phyloP scores from a whole-genome alignment of 208 protist genomes.

The Trypanosoma conorhini region DNA sequence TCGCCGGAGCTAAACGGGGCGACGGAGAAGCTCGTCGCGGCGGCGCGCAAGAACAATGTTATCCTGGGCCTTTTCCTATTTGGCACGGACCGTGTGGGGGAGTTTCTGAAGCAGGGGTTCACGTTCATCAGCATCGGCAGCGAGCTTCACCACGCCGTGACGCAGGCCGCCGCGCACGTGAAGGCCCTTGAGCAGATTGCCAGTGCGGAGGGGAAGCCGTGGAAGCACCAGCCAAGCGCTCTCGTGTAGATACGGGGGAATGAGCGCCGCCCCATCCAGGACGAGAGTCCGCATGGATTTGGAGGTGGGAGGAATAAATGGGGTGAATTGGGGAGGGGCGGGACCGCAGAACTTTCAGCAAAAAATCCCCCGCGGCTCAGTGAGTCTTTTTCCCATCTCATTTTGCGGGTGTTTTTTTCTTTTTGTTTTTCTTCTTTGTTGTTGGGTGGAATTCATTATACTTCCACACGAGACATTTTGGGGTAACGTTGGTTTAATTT shows the following conservation, averaged over 20 bases:
- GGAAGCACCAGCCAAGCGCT: constrained; percentile 67
- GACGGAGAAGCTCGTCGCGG: constrained; percentile 65
- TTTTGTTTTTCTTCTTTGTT: too few relatives aligned
- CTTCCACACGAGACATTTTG: not conserved
- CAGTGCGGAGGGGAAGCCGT: constrained; percentile 52
- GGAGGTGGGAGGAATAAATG: not conserved
- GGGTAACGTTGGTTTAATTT: constrained; percentile 14
- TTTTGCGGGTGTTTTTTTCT: too few relatives aligned
- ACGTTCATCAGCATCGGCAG: constrained; percentile 83
- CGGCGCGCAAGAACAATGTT: constrained; percentile 66
- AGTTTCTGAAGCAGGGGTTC: constrained; percentile 83
- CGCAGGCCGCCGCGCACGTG: constrained; percentile 61
- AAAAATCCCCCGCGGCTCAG: too few relatives aligned
- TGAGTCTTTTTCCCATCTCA: too few relatives aligned
- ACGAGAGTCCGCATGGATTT: not conserved
- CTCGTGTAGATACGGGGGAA: constrained; percentile 43
- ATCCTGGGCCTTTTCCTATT: constrained; percentile 81
- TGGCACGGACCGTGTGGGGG: constrained; percentile 74
- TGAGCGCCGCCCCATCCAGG: not conserved
- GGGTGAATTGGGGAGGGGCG: not conserved
- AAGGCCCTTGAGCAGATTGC: constrained; percentile 60
- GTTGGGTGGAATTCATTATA: not conserved
- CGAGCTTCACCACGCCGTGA: constrained; percentile 78
- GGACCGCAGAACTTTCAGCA: not conserved
- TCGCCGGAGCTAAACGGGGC: constrained; percentile 66